Base-by-base conservation (phyloP, 2,329 filamentous ascomycete genomes). In the Alternaria angustiovoidea region DNA sequence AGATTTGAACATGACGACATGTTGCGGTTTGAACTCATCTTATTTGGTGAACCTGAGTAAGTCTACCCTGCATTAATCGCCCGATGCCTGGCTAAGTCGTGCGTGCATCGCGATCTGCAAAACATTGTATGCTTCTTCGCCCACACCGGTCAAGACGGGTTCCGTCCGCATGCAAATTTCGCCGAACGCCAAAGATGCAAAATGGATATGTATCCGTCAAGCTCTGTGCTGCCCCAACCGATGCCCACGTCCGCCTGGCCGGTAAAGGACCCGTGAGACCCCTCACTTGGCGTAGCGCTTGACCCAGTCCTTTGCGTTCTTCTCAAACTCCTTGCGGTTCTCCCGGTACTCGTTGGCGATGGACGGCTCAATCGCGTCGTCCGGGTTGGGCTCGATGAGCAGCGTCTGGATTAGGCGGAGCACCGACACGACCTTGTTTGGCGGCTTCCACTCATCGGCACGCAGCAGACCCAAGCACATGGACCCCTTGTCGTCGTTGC, bases 371-470 rank as follows among this genome's bases (percentile, higher is more conserved):
- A 97, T 90, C 28, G 94, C 91, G 80, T 97, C 94, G 72, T 96
- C 93, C 7, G 92, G 89, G 83, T 93, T 91, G 2, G 94, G 94
- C 81, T 94, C 91, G 62, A 87, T 81, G 53, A 97, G 84, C 63
- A 97, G 85, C 65, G 87, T 85, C 64, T 90, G 84, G 22, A 94
- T 86, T 70, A 94, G 90, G 77, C 91, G 88, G 63, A 97, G 86
- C 28, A 97, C 92, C 54, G 88, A 87, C 46, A 81, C 80, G 66
- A 97, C 86, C 81, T 89, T 91, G 73, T 90, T 91, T 62, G 89
- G 89, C 18, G 94, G 94, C 85, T 97, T 97, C 94, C 94, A 97
- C 80, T 92, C 89, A 72, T 96, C 93, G 30, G 90, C 79, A 76
- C 94, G 92, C 69, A 97, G 87, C 79, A 94, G 87, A 61, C 88